Conservation (phyloP, 306 rosid species). For the Luffa aegyptiaca region DNA sequence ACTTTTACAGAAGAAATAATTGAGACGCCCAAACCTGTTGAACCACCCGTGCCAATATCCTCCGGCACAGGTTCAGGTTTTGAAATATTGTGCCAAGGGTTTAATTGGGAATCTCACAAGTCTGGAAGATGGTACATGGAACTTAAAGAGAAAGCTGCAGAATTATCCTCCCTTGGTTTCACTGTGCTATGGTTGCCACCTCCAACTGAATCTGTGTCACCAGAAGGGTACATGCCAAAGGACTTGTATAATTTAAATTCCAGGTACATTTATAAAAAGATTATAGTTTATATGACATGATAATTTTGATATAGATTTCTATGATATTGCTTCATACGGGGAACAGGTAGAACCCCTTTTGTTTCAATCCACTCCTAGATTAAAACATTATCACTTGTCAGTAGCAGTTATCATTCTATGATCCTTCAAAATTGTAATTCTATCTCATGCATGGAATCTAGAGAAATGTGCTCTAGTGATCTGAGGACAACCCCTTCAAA, state of each 20-base stretch:
- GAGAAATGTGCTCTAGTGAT: background rate
- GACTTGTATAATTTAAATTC: slow-evolving; percentile 88
- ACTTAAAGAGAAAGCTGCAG: slow-evolving; percentile 62
- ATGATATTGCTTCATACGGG: background rate
- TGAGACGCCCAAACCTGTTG: slow-evolving; percentile 19
- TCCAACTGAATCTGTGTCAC: slow-evolving; percentile 94
- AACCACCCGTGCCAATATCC: slow-evolving; percentile 20
- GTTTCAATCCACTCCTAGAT: background rate
- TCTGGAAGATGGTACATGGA: slow-evolving; percentile 85
- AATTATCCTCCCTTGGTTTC: slow-evolving; percentile 65
- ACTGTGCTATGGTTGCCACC: slow-evolving; percentile 95
- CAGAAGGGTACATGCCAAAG: slow-evolving; percentile 92
- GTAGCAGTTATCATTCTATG: background rate
- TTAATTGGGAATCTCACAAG: slow-evolving; percentile 97
- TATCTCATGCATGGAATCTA: background rate
- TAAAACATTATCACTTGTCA: background rate
- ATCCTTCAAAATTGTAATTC: background rate
- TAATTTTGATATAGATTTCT: background rate
- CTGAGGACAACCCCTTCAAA: background rate
- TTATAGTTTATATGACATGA: background rate
- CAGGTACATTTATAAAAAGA: slow-evolving; percentile 34
- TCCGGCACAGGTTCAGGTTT: slow-evolving; percentile 79
- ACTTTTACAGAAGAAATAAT: slow-evolving; percentile 43
- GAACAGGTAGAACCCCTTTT: background rate
- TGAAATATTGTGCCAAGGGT: slow-evolving; percentile 95